Evolutionary conservation across 192 early-diverging fungal genomes (phyloP).

Genomic region (Lunasporangiospora selenospora): DNA sequence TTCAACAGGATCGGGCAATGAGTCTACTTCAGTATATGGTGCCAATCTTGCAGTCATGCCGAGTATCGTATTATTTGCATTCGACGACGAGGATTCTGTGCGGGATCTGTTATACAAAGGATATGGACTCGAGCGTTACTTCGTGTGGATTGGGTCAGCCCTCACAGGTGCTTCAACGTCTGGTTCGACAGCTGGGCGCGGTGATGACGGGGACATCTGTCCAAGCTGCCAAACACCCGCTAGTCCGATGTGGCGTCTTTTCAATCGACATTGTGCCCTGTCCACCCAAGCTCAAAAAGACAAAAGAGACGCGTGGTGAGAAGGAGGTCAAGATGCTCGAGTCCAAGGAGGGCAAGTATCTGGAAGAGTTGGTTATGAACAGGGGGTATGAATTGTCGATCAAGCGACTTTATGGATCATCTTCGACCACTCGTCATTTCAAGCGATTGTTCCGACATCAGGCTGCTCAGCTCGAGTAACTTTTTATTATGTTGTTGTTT

Average conservation of each 20-base stretch:
- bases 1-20: conserved; percentile 24
- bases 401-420: conserved; percentile 38
- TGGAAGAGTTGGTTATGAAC: background rate
- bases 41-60: conserved; percentile 27
- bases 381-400: conserved; percentile 15
- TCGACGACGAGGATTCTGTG: conserved; percentile 39
- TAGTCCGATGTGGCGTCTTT: conserved; percentile 23
- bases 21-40: conserved; percentile 39
- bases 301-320: no score
- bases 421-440: conserved; percentile 27
- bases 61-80: conserved; percentile 39
- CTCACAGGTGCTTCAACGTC: conserved; percentile 14
- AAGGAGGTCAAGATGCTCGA: no score
- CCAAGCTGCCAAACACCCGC: background rate
- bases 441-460: conserved; percentile 20
- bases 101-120: conserved; percentile 21
- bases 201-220: no score
- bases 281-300: no score
- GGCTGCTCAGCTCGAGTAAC: background rate
- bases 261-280: conserved; percentile 47
- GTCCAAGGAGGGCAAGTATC: background rate
- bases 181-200: conserved; percentile 25
- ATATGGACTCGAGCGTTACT: background rate
- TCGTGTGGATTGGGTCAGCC: background rate
- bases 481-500: background rate